Percentiles rank a stretch among this genome's conserved stretches.
Conservation (phyloP, 1,139 yeast species). For the Entelexis sorbosivorans region DNA sequence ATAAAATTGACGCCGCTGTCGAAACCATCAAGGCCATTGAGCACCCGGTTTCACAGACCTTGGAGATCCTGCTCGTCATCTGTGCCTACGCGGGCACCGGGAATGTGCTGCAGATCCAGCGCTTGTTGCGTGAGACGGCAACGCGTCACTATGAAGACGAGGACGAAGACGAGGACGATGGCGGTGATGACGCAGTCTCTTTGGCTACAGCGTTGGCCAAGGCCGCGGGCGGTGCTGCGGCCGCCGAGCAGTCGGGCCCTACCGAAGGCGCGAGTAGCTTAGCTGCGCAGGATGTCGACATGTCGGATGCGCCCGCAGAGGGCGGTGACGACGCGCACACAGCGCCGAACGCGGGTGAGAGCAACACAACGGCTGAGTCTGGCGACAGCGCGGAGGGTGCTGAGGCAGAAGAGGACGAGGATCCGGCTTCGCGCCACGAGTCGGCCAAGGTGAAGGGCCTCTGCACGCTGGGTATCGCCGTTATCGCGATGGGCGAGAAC, state of each 20-base stretch:
- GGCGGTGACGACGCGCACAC: constrained; percentile 21
- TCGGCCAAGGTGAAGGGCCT: constrained; percentile 45
- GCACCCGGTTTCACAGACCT: constrained; percentile 82
- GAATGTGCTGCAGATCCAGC: constrained; percentile 88
- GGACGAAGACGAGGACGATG: constrained; percentile 35
- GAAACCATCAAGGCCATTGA: constrained; percentile 93
- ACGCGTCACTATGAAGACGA: constrained; percentile 41
- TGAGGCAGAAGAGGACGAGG: constrained; percentile 28
- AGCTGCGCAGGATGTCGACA: constrained; percentile 15
- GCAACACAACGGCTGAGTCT: not conserved
- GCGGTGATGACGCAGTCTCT: constrained; percentile 22
- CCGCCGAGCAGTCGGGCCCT: not conserved
- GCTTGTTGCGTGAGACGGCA: constrained; percentile 78
- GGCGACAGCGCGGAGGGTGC: not conserved
- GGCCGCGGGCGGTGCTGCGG: constrained; percentile 13
- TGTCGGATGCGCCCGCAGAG: constrained; percentile 16
- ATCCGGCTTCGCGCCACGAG: constrained; percentile 28
- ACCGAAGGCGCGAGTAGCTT: not conserved
- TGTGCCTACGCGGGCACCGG: constrained; percentile 98
- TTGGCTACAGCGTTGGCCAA: constrained; percentile 10
- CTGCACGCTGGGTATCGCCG: constrained; percentile 89
- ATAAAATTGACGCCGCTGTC: constrained; percentile 86
- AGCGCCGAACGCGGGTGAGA: constrained; percentile 27
- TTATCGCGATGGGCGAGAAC: constrained; percentile 95
- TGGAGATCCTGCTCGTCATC: constrained; percentile 80